phyloP scores from a whole-genome alignment of 163 green algal species.

The Prototheca cutis region DNA sequence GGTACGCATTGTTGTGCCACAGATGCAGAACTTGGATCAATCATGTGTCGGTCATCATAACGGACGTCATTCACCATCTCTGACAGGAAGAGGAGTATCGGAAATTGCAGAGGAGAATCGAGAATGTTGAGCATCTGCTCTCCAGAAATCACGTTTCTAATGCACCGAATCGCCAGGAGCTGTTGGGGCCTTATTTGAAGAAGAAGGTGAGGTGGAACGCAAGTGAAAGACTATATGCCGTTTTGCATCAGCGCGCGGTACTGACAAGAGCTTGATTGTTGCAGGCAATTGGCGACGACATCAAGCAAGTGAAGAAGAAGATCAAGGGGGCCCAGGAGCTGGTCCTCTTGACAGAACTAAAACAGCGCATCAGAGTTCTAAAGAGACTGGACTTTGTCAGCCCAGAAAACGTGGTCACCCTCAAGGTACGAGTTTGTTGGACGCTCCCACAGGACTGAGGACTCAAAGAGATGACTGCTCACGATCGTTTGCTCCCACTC shows the following conservation, averaged over 20 bases:
- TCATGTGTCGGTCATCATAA: too few species aligned
- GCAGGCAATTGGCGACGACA: not conserved
- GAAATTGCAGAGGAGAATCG: not conserved
- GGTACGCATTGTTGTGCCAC: not conserved
- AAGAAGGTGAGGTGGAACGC: not conserved
- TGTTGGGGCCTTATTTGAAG: not conserved
- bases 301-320: not conserved
- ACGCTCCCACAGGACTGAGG: too few species aligned
- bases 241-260: too few species aligned
- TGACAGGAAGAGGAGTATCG: not conserved
- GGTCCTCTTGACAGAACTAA: not conserved
- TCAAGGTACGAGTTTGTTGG: conserved; percentile 19
- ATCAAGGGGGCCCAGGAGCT: not conserved
- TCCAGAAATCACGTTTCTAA: not conserved
- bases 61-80: too few species aligned
- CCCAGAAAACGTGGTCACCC: conserved; percentile 11
- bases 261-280: not conserved
- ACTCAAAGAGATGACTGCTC: too few species aligned
- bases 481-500: too few species aligned
- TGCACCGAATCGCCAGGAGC: not conserved
- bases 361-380: not conserved
- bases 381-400: not conserved
- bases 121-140: not conserved
- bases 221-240: too few species aligned
- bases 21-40: too few species aligned